A percentile compares a stretch with the other conserved stretches of the same genome.
Conservation (phyloP, 257 asterid genomes). For the Rehmannia glutinosa region DNA sequence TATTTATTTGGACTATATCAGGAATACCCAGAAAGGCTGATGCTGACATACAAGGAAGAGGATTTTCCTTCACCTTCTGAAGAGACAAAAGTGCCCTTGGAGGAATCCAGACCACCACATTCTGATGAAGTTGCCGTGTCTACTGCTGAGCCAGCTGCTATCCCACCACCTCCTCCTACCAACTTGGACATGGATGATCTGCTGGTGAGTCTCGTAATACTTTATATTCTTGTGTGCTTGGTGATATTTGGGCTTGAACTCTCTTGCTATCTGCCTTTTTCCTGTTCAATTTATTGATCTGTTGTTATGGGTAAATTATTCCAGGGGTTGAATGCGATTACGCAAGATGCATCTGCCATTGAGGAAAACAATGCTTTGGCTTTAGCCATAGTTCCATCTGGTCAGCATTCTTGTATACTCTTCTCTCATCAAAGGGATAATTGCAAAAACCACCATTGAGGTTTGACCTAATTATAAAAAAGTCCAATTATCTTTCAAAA, state of each 20-base stretch:
- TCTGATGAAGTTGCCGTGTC: conserved; percentile 41
- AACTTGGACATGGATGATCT: conserved; percentile 70
- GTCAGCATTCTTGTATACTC: conserved; percentile 33
- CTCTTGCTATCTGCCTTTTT: conserved; percentile 9
- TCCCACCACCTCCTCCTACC: conserved; percentile 47
- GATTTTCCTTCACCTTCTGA: conserved; percentile 63
- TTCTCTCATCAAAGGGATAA: too few relatives aligned
- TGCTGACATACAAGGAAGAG: conserved; percentile 91
- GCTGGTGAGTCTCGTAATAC: conserved; percentile 43
- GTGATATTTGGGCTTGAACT: background rate
- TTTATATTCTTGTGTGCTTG: background rate
- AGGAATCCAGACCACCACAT: conserved; percentile 50
- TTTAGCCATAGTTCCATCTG: conserved; percentile 85
- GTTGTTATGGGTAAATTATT: conserved; percentile 13
- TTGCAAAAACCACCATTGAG: too few relatives aligned
- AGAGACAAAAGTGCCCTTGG: conserved; percentile 40
- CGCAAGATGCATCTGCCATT: conserved; percentile 58
- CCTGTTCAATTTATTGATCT: background rate
- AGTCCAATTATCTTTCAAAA: too few relatives aligned
- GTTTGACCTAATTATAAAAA: too few relatives aligned
- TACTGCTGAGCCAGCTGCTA: conserved; percentile 36
- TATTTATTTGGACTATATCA: conserved; percentile 24
- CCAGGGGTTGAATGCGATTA: conserved; percentile 70
- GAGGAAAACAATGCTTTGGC: conserved; percentile 94
- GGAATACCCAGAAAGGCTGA: conserved; percentile 96